Evolutionary conservation across 306 rosid genomes (phyloP), one percentile per base, ranked within the genome.

Genomic region (Vachellia pachyceras): DNA sequence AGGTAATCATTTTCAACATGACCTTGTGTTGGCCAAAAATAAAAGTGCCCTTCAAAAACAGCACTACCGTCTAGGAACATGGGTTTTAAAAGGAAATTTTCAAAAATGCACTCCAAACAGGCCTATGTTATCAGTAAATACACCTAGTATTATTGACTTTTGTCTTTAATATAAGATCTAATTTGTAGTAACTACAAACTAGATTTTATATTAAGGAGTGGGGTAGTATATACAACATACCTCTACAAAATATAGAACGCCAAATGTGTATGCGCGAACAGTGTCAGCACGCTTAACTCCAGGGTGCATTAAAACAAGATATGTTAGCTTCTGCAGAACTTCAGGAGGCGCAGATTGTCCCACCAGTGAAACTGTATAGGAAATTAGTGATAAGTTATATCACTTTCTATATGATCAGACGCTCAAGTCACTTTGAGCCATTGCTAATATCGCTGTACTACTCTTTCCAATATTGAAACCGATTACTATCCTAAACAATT

Each of bases 281-380:
- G 99, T 95, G 85, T 95, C 99, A 20, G 93, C 66, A 0, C 98
- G 97, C 79, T 92, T 87, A 78, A 96, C 85, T 76, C 68, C 44
- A 47, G 98, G 99, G 83, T 91, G 88, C 87, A 85, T 86, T 73
- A 92, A 58, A 75, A 78, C 92, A 41, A 93, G 92, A 86, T 96
- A 96, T 40, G 99, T 93, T 42, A 96, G 80, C 89, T 87, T 93
- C 90, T 92, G 94, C 82, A 96, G 75, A 73, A 96, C 81, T 87
- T 96, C 98, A 25, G 97, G 97, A 84, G 99, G 89, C 55, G 99
- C 99, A 22, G 99, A 89, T 84, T 93, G 94, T 79, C 99, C 98
- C 67, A 96, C 94, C 1, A 96, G 87, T 5, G 99, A 89, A 84
- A 84, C 99, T 96, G 84, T 76, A 82, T 10, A 41, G 60, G 49